Percentiles rank a stretch among this genome's conserved stretches.
Evolutionary conservation across 1,284 basidiomycete species (phyloP).

Genomic region (Leccinum subspadiceum): DNA sequence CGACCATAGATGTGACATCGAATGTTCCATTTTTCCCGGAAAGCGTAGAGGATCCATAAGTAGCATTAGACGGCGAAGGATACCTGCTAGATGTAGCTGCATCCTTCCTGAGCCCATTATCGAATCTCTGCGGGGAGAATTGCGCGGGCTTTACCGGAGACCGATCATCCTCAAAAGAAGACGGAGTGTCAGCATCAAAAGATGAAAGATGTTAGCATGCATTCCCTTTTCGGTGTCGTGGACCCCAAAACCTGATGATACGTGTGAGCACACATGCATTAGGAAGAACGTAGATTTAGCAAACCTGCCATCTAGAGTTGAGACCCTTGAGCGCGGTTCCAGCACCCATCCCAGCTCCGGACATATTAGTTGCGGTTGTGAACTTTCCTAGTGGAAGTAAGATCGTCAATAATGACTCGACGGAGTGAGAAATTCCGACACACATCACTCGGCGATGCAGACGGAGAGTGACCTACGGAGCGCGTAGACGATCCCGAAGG

Average conservation of each 20-base stretch:
- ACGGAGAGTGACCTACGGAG: conserved; percentile 60
- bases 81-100: conserved; percentile 39
- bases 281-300: conserved; percentile 25
- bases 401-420: conserved; percentile 9
- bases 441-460: conserved; percentile 56
- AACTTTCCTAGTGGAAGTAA: conserved; percentile 43
- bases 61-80: conserved; percentile 44
- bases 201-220: conserved; percentile 26
- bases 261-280: conserved; percentile 9
- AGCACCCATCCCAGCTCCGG: conserved; percentile 51
- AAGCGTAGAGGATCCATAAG: conserved; percentile 38
- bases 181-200: conserved; percentile 14
- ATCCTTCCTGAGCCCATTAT: conserved; percentile 45
- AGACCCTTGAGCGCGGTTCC: conserved; percentile 49
- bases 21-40: conserved; percentile 38
- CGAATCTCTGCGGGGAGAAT: conserved; percentile 55
- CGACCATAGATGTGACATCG: conserved; percentile 42
- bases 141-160: conserved; percentile 45
- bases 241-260: conserved; percentile 58
- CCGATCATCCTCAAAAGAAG: conserved; percentile 47
- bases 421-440: conserved; percentile 2
- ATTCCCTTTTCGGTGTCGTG: conserved; percentile 45
- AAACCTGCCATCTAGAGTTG: conserved; percentile 69
- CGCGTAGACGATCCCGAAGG: conserved; percentile 65
- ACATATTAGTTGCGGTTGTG: conserved; percentile 44